These are phyloP conservation scores for Arabidopsis hybrid DNA, from an alignment of 441 rosid genomes.

Conservation along the genomic window DNA sequence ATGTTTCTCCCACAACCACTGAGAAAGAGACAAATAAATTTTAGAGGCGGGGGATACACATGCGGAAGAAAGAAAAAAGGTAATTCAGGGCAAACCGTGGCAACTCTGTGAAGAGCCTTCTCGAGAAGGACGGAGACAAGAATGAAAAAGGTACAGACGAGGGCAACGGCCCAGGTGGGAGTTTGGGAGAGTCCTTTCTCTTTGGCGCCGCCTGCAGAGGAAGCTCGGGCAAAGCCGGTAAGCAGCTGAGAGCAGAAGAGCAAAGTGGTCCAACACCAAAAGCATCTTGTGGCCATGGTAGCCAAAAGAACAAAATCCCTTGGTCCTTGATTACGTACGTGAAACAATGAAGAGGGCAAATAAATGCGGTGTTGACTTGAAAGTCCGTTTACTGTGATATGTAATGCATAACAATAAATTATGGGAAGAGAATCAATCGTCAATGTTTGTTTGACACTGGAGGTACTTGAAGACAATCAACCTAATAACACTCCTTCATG, in stretches of 20 bases:
- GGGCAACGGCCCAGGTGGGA: slow-evolving; percentile 87
- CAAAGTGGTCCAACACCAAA: slow-evolving; percentile 16
- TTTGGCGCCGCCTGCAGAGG: slow-evolving; percentile 26
- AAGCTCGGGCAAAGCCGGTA: slow-evolving; percentile 14
- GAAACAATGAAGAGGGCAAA: neutral
- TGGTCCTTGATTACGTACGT: slow-evolving; percentile 20
- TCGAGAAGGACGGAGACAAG: slow-evolving; percentile 68
- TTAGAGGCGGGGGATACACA: too few species aligned
- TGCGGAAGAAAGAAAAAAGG: neutral
- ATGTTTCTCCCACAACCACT: slow-evolving; percentile 79
- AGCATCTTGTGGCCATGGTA: slow-evolving; percentile 25
- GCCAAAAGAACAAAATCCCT: neutral
- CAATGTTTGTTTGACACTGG: neutral
- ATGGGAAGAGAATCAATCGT: slow-evolving; percentile 28
- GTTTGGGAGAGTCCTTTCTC: slow-evolving; percentile 67
- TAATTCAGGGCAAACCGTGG: slow-evolving; percentile 43
- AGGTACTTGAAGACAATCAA: slow-evolving; percentile 6
- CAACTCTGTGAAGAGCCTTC: slow-evolving; percentile 61
- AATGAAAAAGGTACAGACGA: slow-evolving; percentile 66
- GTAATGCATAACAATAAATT: slow-evolving; percentile 22
- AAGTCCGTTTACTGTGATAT: slow-evolving; percentile 19
- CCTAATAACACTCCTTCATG: slow-evolving; percentile 1
- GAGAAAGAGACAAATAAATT: slow-evolving; percentile 31
- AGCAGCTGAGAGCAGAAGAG: slow-evolving; percentile 25
- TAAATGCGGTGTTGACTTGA: slow-evolving; percentile 23